Evolutionary conservation across 2,329 filamentous ascomycete species (phyloP).

Genomic region (Decorospora gaudefroyi): DNA sequence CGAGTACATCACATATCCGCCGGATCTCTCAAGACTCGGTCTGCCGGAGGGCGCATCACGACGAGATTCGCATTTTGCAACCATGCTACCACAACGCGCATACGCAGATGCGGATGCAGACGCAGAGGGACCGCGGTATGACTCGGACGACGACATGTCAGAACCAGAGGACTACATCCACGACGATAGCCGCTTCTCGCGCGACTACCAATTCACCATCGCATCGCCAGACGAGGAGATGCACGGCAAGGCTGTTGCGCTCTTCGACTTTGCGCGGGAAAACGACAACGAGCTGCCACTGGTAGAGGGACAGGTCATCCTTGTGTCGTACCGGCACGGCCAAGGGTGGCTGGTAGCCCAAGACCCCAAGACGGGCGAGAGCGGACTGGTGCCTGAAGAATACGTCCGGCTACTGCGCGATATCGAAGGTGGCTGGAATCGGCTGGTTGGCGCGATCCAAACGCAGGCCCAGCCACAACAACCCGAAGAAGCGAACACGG

Average conservation of each 20-base stretch:
- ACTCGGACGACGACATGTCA: constrained; percentile 56
- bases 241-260: constrained; percentile 91
- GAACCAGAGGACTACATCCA: constrained; percentile 54
- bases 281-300: constrained; percentile 96
- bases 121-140: constrained; percentile 47
- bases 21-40: constrained; percentile 48
- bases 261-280: constrained; percentile 93
- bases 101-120: constrained; percentile 51
- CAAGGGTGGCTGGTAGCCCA: constrained; percentile 98
- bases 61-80: constrained; percentile 61
- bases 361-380: constrained; percentile 91
- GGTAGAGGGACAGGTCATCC: constrained; percentile 92
- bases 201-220: constrained; percentile 93
- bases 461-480: constrained; percentile 13
- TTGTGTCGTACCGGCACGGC: constrained; percentile 93
- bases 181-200: constrained; percentile 80
- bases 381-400: constrained; percentile 92
- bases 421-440: constrained; percentile 81
- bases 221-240: constrained; percentile 96
- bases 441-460: constrained; percentile 41
- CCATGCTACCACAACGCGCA: constrained; percentile 50
- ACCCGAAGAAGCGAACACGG: constrained; percentile 27
- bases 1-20: constrained; percentile 79
- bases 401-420: constrained; percentile 91
- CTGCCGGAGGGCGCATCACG: constrained; percentile 44